phyloP scores from a whole-genome alignment of 495 filamentous ascomycete species.

The Penicillium turbatum region DNA sequence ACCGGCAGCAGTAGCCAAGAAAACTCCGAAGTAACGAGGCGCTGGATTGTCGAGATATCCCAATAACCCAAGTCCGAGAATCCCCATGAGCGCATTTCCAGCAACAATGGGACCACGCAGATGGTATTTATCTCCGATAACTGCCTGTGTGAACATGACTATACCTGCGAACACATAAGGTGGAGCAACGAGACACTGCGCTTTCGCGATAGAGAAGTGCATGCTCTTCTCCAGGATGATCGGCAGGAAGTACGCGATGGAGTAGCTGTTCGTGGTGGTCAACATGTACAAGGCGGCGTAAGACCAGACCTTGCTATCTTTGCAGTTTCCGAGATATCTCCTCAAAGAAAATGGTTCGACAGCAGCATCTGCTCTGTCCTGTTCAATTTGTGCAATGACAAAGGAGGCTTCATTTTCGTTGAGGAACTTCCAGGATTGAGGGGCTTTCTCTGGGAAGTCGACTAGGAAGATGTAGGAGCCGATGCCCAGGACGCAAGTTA shows the following conservation, averaged over 20 bases:
- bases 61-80: background rate
- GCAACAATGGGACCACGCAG: constrained; percentile 50
- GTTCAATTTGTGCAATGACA: constrained; percentile 46
- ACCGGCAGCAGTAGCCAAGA: constrained; percentile 4
- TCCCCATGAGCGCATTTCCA: constrained; percentile 33
- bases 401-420: constrained; percentile 38
- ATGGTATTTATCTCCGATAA: constrained; percentile 39
- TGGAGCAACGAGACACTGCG: constrained; percentile 56
- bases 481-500: constrained; percentile 33
- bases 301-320: constrained; percentile 51
- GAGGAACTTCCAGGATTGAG: constrained; percentile 44
- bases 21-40: background rate
- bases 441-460: constrained; percentile 47
- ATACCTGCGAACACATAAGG: constrained; percentile 52
- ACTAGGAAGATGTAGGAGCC: constrained; percentile 44
- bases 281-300: constrained; percentile 47
- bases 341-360: constrained; percentile 36
- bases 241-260: constrained; percentile 59
- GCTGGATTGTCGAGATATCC: background rate
- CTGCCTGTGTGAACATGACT: constrained; percentile 38
- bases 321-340: constrained; percentile 36
- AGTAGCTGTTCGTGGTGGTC: constrained; percentile 48
- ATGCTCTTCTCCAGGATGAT: constrained; percentile 61
- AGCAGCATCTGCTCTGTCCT: constrained; percentile 48
- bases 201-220: constrained; percentile 50